These are phyloP conservation scores for Panicum hallii DNA, from an alignment of 202 grass and related monocot species.

Conservation along the genomic window DNA sequence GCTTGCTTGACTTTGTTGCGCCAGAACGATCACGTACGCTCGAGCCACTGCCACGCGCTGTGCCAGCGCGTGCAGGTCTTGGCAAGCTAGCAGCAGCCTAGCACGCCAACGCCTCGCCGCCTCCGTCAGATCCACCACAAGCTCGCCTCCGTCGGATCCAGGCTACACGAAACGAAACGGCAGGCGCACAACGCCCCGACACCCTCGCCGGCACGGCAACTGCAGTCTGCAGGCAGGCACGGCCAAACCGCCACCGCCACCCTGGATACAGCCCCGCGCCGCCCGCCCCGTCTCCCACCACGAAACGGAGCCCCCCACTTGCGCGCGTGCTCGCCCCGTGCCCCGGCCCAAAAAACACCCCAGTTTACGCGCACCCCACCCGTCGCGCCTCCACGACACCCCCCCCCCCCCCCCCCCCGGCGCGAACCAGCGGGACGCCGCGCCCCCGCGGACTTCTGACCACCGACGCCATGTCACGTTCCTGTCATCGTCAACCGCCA, in stretches of 20 bases:
- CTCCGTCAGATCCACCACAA: background rate
- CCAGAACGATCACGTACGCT: background rate
- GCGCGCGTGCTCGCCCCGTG: background rate
- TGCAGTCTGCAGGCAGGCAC: background rate
- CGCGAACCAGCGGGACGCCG: too few species aligned
- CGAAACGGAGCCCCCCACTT: background rate
- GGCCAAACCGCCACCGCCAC: constrained; percentile 31
- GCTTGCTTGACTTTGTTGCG: background rate
- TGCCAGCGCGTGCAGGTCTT: background rate
- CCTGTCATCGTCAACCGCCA: background rate
- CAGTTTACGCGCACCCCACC: too few species aligned
- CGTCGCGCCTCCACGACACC: too few species aligned
- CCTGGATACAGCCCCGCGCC: constrained; percentile 27
- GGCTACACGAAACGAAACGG: background rate
- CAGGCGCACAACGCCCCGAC: background rate
- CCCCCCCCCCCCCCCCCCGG: too few species aligned
- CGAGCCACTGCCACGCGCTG: background rate
- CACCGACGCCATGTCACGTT: constrained; percentile 24
- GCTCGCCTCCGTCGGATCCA: background rate
- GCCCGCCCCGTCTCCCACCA: constrained; percentile 31
- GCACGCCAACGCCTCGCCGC: background rate
- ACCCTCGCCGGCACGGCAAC: constrained; percentile 44
- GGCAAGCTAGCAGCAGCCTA: background rate
- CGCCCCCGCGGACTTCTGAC: background rate
- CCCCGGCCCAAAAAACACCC: background rate